Evolutionary conservation across 495 filamentous ascomycete species (phyloP).

Genomic region (Hyaloscypha finlandica): DNA sequence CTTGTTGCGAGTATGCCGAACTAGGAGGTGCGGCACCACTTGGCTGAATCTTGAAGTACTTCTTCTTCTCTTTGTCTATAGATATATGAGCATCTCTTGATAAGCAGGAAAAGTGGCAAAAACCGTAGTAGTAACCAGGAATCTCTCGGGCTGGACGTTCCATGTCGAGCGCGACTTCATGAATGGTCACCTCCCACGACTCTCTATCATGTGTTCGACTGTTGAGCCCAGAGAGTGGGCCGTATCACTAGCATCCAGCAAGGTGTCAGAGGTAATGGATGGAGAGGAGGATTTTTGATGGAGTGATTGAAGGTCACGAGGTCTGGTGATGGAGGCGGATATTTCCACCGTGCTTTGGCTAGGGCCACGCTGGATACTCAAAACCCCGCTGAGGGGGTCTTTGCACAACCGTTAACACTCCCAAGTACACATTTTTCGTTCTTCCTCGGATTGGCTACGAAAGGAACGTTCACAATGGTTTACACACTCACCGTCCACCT

Average conservation of each 20-base stretch:
- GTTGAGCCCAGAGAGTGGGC: not conserved
- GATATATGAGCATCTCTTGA: not conserved
- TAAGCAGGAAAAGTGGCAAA: not conserved
- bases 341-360: not conserved
- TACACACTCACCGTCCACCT: constrained; percentile 63
- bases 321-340: not conserved
- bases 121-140: constrained; percentile 33
- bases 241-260: not conserved
- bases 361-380: not conserved
- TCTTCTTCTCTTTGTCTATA: constrained; percentile 30
- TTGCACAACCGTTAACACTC: not conserved
- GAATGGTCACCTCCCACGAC: not conserved
- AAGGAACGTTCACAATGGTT: constrained; percentile 40
- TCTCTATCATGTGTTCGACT: not conserved
- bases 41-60: constrained; percentile 32
- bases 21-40: constrained; percentile 10
- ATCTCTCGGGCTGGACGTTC: constrained; percentile 17
- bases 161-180: not conserved
- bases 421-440: not conserved
- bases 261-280: not conserved
- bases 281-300: not conserved
- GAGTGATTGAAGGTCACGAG: not conserved
- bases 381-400: not conserved
- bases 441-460: not conserved
- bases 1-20: constrained; percentile 27